Evolutionary conservation across 2,329 filamentous ascomycete species (phyloP).

Genomic region (Ophiobolus disseminans): DNA sequence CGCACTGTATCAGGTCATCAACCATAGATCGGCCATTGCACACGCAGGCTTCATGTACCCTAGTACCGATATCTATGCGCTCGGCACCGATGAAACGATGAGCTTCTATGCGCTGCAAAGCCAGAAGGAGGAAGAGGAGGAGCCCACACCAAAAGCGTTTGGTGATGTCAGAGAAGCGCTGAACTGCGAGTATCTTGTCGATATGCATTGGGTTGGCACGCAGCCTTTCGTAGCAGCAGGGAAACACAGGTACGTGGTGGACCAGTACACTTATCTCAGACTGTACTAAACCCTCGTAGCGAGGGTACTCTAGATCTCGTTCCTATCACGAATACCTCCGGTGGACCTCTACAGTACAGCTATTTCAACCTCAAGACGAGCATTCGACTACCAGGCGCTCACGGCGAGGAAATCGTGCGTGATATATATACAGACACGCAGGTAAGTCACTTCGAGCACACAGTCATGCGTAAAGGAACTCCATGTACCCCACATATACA

Average conservation of each 20-base stretch:
- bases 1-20: constrained; percentile 77
- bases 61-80: constrained; percentile 64
- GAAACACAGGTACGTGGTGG: constrained; percentile 69
- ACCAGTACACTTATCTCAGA: neutral
- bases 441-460: too few species aligned
- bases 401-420: constrained; percentile 58
- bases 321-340: constrained; percentile 31
- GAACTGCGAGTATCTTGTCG: constrained; percentile 76
- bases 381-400: constrained; percentile 49
- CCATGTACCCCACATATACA: too few species aligned
- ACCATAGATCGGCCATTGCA: constrained; percentile 77
- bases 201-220: constrained; percentile 67
- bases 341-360: constrained; percentile 38
- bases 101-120: constrained; percentile 75
- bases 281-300: constrained; percentile 23
- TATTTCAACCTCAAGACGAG: constrained; percentile 35
- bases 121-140: constrained; percentile 64
- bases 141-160: constrained; percentile 58
- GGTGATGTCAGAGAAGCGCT: constrained; percentile 73
- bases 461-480: too few species aligned
- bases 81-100: constrained; percentile 80
- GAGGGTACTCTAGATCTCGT: constrained; percentile 39
- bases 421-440: constrained; percentile 52
- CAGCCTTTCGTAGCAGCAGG: constrained; percentile 70
- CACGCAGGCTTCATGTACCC: constrained; percentile 73